A percentile compares a stretch with the other conserved stretches of the same genome.
Evolutionary conservation across 2,329 filamentous ascomycete species (phyloP).

Genomic region (Spiromastix sp.): DNA sequence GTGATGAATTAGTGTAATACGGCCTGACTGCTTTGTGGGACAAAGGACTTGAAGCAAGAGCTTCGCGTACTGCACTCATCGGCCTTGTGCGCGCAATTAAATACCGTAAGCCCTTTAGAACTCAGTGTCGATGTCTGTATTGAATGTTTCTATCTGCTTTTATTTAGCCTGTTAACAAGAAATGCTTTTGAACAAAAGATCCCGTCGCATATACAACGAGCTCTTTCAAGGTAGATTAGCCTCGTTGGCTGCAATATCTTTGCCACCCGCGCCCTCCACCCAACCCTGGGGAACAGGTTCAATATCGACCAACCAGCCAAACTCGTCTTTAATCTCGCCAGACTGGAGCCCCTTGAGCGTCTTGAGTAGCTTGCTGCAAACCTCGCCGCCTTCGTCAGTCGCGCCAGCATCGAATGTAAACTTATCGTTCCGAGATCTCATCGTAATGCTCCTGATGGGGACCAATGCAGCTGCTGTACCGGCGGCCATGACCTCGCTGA

Average conservation of each 20-base stretch:
- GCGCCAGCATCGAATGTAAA: slow-evolving; percentile 42
- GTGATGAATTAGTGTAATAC: no score
- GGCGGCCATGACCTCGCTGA: slow-evolving; percentile 78
- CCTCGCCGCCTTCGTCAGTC: slow-evolving; percentile 45
- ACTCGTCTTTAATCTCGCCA: slow-evolving; percentile 65
- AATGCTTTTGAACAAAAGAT: no score
- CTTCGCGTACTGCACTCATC: no score
- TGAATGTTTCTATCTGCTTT: no score
- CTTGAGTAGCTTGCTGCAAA: slow-evolving; percentile 60
- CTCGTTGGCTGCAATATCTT: slow-evolving; percentile 10
- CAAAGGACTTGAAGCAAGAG: no score
- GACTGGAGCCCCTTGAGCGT: slow-evolving; percentile 78
- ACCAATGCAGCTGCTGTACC: slow-evolving; percentile 87
- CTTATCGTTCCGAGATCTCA: slow-evolving; percentile 47
- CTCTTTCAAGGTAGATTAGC: slow-evolving; percentile 21
- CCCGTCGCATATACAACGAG: no score
- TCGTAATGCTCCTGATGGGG: slow-evolving; percentile 82
- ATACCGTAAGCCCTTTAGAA: no score
- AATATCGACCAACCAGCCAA: slow-evolving; percentile 56
- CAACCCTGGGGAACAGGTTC: slow-evolving; percentile 23
- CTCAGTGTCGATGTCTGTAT: no score
- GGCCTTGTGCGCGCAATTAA: no score
- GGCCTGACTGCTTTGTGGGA: no score
- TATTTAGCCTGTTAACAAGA: no score
- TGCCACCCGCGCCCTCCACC: slow-evolving; percentile 13